A percentile compares a stretch with the other conserved stretches of the same genome.
Evolutionary conservation across 805 yeast species (phyloP).

Genomic region (Saccharomycopsis synnaedendra): DNA sequence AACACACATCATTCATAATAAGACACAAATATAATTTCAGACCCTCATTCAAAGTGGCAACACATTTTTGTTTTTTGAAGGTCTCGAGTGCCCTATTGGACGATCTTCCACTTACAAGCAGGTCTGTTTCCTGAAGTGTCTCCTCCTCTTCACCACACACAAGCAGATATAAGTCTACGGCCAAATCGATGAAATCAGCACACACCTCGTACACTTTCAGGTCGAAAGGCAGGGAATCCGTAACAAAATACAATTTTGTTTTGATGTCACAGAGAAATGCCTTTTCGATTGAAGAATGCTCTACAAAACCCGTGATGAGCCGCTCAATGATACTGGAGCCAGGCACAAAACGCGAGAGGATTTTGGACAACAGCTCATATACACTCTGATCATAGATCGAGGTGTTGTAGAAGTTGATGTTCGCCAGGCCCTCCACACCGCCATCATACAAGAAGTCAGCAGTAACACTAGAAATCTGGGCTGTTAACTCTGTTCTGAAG

Average conservation of each 20-base stretch:
- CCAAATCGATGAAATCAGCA: slow-evolving; percentile 92
- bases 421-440: slow-evolving; percentile 85
- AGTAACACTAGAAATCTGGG: slow-evolving; percentile 93
- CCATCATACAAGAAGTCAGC: slow-evolving; percentile 86
- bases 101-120: not conserved
- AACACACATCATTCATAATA: slow-evolving; percentile 86
- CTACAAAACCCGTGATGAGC: slow-evolving; percentile 77
- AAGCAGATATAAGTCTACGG: slow-evolving; percentile 74
- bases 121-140: not conserved
- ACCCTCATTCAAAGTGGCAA: slow-evolving; percentile 73
- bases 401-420: slow-evolving; percentile 68
- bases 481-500: slow-evolving; percentile 84
- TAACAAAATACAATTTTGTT: slow-evolving; percentile 89
- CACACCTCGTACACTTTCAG: slow-evolving; percentile 93
- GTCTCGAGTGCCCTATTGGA: slow-evolving; percentile 1
- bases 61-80: not conserved
- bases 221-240: slow-evolving; percentile 93
- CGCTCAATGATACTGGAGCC: slow-evolving; percentile 84
- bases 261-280: slow-evolving; percentile 86
- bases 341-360: slow-evolving; percentile 82
- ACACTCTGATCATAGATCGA: slow-evolving; percentile 93
- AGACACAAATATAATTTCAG: slow-evolving; percentile 75
- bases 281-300: slow-evolving; percentile 84
- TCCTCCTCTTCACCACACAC: slow-evolving; percentile 27
- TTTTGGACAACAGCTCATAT: slow-evolving; percentile 89